Conservation (phyloP, 2,329 filamentous ascomycete genomes). For the Magnaporthiopsis incrustans region DNA sequence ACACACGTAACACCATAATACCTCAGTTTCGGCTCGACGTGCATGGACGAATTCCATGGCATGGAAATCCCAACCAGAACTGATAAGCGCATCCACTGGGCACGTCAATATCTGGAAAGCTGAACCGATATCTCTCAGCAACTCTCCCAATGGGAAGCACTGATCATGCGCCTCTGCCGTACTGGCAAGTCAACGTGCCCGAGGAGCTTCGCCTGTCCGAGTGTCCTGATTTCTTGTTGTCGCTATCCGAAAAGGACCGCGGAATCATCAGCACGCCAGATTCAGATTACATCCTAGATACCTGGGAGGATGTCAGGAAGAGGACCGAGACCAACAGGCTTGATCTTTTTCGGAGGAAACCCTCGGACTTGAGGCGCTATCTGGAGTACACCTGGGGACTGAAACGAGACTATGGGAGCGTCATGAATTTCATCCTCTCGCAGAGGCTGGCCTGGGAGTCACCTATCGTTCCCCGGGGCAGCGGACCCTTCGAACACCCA, state of each 20-base stretch:
- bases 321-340: conserved; percentile 61
- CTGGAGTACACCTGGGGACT: conserved; percentile 60
- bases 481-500: conserved; percentile 32
- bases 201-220: conserved; percentile 48
- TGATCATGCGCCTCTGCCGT: conserved; percentile 38
- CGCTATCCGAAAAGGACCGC: conserved; percentile 59
- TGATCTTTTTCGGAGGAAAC: conserved; percentile 66
- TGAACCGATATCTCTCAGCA: not conserved
- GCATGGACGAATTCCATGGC: too few species aligned
- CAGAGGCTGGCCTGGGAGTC: conserved; percentile 61
- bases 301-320: conserved; percentile 62
- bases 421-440: conserved; percentile 67
- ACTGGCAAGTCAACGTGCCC: conserved; percentile 79
- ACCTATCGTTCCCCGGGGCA: conserved; percentile 27
- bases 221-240: conserved; percentile 64
- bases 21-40: too few species aligned
- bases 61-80: not conserved
- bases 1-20: too few species aligned
- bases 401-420: conserved; percentile 60
- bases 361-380: conserved; percentile 73
- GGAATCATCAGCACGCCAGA: conserved; percentile 65
- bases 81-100: not conserved
- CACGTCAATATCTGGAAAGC: too few species aligned
- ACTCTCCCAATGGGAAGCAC: not conserved
- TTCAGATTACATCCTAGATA: conserved; percentile 49